phyloP scores from a whole-genome alignment of 805 yeast genomes.

The Lipomyces orientalis region DNA sequence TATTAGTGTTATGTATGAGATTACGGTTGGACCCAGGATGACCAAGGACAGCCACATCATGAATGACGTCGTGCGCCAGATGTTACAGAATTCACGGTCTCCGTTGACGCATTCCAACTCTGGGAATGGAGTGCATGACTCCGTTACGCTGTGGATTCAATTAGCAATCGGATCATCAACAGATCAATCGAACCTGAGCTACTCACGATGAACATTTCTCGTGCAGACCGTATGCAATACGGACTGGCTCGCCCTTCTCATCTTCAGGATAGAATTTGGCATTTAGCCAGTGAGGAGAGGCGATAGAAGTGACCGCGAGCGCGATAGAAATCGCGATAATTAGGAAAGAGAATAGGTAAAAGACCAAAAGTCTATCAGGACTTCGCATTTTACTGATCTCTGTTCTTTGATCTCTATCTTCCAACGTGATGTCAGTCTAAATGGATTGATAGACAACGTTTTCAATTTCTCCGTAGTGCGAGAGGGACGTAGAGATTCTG shows the following conservation, averaged over 20 bases:
- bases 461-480: background rate
- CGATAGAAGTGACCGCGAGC: slow-evolving; percentile 27
- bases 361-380: slow-evolving; percentile 23
- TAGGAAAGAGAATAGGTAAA: slow-evolving; percentile 24
- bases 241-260: slow-evolving; percentile 14
- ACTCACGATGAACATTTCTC: slow-evolving; percentile 32
- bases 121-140: slow-evolving; percentile 27
- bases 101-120: slow-evolving; percentile 22
- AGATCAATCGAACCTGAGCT: background rate
- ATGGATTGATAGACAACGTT: background rate
- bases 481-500: background rate
- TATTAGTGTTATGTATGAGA: slow-evolving; percentile 26
- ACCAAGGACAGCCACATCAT: slow-evolving; percentile 34
- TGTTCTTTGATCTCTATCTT: background rate
- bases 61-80: slow-evolving; percentile 33
- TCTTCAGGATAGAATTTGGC: slow-evolving; percentile 25
- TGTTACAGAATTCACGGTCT: slow-evolving; percentile 32
- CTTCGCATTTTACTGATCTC: slow-evolving; percentile 16
- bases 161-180: background rate
- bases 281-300: slow-evolving; percentile 31
- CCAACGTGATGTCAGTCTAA: background rate
- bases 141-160: slow-evolving; percentile 16
- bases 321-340: slow-evolving; percentile 16
- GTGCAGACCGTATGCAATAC: slow-evolving; percentile 30
- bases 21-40: slow-evolving; percentile 23